Base-by-base conservation (phyloP, 2,329 filamentous ascomycete genomes). In the Eurotiales sp. region DNA sequence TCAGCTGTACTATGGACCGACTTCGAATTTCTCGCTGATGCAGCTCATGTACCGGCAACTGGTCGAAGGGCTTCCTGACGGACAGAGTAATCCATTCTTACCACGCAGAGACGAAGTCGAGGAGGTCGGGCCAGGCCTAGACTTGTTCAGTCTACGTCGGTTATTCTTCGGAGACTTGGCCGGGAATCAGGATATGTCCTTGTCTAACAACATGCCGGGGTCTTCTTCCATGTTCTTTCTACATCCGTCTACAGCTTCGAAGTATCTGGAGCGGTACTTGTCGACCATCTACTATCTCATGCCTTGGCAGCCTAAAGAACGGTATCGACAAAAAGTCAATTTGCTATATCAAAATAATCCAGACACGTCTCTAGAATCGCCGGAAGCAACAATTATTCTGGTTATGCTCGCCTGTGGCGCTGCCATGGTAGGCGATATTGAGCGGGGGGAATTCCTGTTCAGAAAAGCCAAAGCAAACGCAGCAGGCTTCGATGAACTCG, bases 1-100 rank as follows among this genome's bases (percentile, higher is more conserved):
- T 14, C 72, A 76, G 54, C 61, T 76, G 0, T 76, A 76, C 56
- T 76, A 76, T 59, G 73, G 73, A 0, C 70, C 74, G 0, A 74
- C 74, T 0, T 76, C 73, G 0, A 73, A 76, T 55, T 76, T 76
- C 27, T 66, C 73, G 0, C 64, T 76, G 1, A 69, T 71, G 61
- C 67, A 71, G 34, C 61, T 69, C 19, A 62, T 71, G 10, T 71
- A 71, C 43, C 57, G 65, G 1, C 66, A 66, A 23, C 52, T 71
- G 8, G 55, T 67, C 8, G 48, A 54, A 21, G 51, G 51, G 19
- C 30, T 50, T 15, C 37, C 37, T 34, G 59, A 59, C 3, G 55
- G 60, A n/a, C 59, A 61, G 3, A 41, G 25, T 40, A 10, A 39
- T 45, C 23, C 47, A 17, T 43, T 44, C 19, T 39, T 41, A 10